Conservation (phyloP, 2,329 filamentous ascomycete genomes). For the Onygenales sp. region DNA sequence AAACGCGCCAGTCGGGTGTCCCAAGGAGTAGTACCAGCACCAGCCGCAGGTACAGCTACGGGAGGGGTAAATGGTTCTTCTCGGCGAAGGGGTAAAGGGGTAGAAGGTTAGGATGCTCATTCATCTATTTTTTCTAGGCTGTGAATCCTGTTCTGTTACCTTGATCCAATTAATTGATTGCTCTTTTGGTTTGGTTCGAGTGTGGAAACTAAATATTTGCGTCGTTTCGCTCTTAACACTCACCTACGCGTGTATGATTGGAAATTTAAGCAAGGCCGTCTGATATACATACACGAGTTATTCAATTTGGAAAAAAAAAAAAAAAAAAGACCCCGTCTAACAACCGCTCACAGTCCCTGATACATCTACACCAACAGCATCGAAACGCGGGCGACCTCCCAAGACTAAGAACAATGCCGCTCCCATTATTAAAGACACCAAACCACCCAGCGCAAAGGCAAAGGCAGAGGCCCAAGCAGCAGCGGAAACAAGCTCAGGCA, state of each 20-base stretch:
- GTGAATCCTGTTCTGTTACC: neutral
- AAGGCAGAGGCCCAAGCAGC: neutral
- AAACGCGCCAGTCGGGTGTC: neutral
- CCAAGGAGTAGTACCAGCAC: neutral
- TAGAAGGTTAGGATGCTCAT: neutral
- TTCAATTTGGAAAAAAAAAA: neutral
- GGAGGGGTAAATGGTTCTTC: neutral
- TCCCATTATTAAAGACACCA: too few species aligned
- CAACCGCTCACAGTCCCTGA: neutral
- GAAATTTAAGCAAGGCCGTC: too few species aligned
- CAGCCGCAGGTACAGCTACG: neutral
- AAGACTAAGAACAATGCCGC: too few species aligned
- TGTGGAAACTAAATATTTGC: neutral
- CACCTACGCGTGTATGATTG: too few species aligned
- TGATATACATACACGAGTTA: too few species aligned
- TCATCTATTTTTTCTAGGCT: neutral
- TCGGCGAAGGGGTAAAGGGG: neutral
- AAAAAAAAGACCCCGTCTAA: neutral
- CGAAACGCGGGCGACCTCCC: too few species aligned
- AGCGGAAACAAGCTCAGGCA: conserved; percentile 9
- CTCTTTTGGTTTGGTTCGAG: neutral
- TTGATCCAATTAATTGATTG: neutral
- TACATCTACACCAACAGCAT: too few species aligned
- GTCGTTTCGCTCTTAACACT: too few species aligned
- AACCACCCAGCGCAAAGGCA: neutral